These are phyloP conservation scores for Auriculariales sp. DNA, from an alignment of 768 basidiomycete genomes.

Conservation along the genomic window DNA sequence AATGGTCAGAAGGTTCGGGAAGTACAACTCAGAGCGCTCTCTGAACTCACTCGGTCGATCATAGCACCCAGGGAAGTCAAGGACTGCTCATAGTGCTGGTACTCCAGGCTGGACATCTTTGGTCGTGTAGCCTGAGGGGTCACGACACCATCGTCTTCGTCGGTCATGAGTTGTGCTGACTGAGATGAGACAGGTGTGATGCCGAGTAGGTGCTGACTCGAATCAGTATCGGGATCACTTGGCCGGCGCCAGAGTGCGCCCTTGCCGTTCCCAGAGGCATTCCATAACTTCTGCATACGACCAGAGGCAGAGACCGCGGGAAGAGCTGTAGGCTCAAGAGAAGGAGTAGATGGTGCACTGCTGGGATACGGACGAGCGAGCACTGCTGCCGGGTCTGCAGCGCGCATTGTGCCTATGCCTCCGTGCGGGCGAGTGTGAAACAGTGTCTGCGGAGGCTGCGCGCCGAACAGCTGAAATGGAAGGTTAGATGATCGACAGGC, in stretches of 20 bases:
- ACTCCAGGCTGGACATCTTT: slow-evolving; percentile 22
- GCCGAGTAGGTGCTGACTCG: no score
- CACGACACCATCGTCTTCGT: no score
- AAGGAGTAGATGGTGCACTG: neutral
- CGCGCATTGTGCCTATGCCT: neutral
- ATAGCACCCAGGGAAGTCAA: slow-evolving; percentile 71
- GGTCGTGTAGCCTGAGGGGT: neutral
- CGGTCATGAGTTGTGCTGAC: no score
- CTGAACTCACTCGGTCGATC: slow-evolving; percentile 51
- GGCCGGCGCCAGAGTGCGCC: no score
- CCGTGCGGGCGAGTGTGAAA: slow-evolving; percentile 39
- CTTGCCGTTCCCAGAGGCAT: no score
- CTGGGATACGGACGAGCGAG: neutral
- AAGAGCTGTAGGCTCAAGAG: neutral
- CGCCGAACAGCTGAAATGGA: slow-evolving; percentile 55
- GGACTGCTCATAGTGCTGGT: slow-evolving; percentile 68
- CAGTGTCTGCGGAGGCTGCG: slow-evolving; percentile 64
- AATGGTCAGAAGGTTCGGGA: slow-evolving; percentile 1
- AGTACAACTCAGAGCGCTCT: neutral
- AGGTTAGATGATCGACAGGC: slow-evolving; percentile 2
- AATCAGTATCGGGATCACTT: no score
- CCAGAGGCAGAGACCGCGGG: neutral
- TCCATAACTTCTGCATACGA: no score
- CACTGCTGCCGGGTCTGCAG: slow-evolving; percentile 1
- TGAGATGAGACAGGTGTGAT: no score